Evolutionary conservation across 2,329 filamentous ascomycete genomes (phyloP).

Genomic region (Coniochaeta ligniaria): DNA sequence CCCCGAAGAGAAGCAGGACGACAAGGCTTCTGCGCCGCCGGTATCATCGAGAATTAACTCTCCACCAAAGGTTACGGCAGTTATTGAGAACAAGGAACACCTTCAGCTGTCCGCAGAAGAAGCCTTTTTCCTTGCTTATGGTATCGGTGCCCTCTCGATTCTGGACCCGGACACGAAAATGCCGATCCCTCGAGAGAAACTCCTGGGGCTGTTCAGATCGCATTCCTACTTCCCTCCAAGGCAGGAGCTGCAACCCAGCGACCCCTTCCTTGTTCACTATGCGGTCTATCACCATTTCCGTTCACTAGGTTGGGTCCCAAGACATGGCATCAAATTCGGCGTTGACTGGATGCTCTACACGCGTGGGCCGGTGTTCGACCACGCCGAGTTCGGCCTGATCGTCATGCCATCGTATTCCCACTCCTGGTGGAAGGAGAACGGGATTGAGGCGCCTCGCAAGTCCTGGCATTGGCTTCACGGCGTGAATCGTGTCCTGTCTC

Average conservation of each 20-base stretch:
- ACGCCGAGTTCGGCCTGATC: slow-evolving; percentile 86
- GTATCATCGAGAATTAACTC: neutral
- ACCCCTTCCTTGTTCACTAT: slow-evolving; percentile 81
- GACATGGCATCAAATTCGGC: slow-evolving; percentile 88
- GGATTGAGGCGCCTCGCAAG: slow-evolving; percentile 38
- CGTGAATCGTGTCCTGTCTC: slow-evolving; percentile 79
- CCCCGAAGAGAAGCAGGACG: neutral
- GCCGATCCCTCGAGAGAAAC: slow-evolving; percentile 43
- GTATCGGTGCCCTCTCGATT: slow-evolving; percentile 66
- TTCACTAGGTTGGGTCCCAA: slow-evolving; percentile 88
- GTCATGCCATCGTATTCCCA: slow-evolving; percentile 78
- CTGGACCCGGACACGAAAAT: slow-evolving; percentile 37
- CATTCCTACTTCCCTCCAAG: slow-evolving; percentile 63
- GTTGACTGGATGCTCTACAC: slow-evolving; percentile 94
- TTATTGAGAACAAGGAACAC: slow-evolving; percentile 61
- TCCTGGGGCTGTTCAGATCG: slow-evolving; percentile 61
- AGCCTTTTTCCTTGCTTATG: slow-evolving; percentile 83
- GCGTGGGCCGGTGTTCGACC: slow-evolving; percentile 85
- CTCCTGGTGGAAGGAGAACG: slow-evolving; percentile 59
- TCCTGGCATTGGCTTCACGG: slow-evolving; percentile 84
- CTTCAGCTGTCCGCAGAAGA: slow-evolving; percentile 89
- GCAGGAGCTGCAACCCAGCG: slow-evolving; percentile 58
- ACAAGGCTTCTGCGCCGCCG: neutral
- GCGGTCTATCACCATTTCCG: slow-evolving; percentile 93
- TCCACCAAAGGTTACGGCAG: neutral